These are phyloP conservation scores for Gelatoporia subvermispora DNA, from an alignment of 768 basidiomycete genomes.

Conservation along the genomic window DNA sequence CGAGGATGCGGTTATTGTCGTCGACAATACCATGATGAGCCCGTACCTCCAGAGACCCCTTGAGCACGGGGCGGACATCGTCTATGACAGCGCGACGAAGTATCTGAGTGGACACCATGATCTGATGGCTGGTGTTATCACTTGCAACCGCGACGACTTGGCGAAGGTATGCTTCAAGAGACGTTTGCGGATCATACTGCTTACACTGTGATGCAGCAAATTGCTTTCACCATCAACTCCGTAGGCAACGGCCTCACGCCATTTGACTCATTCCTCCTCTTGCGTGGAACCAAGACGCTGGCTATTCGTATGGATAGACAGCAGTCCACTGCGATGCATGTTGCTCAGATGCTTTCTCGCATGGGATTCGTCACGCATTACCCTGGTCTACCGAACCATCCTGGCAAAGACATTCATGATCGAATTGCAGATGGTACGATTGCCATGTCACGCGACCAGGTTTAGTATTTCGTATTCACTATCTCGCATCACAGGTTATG, in stretches of 20 bases:
- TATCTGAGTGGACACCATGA: conserved; percentile 98
- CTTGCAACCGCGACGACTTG: conserved; percentile 86
- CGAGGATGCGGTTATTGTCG: conserved; percentile 78
- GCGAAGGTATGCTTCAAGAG: conserved; percentile 56
- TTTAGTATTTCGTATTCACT: not conserved
- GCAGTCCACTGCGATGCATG: conserved; percentile 72
- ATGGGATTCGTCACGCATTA: conserved; percentile 92
- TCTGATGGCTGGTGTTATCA: conserved; percentile 95
- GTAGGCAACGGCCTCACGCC: conserved; percentile 93
- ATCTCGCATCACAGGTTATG: conserved; percentile 36
- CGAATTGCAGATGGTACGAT: conserved; percentile 73
- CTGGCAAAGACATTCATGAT: conserved; percentile 82
- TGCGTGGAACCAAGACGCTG: conserved; percentile 94
- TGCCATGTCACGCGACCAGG: not conserved
- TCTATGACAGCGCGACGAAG: conserved; percentile 97
- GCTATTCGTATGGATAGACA: conserved; percentile 95
- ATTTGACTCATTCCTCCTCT: conserved; percentile 93
- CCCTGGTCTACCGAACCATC: conserved; percentile 81
- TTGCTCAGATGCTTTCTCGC: conserved; percentile 78
- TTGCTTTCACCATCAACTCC: conserved; percentile 89
- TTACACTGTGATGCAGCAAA: conserved; percentile 45
- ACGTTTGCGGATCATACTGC: conserved; percentile 4
- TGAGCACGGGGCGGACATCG: conserved; percentile 93
- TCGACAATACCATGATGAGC: conserved; percentile 99
- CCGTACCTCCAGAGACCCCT: conserved; percentile 94